phyloP scores from a whole-genome alignment of 148 eudicot genomes.

The Mesembryanthemum crystallinum region DNA sequence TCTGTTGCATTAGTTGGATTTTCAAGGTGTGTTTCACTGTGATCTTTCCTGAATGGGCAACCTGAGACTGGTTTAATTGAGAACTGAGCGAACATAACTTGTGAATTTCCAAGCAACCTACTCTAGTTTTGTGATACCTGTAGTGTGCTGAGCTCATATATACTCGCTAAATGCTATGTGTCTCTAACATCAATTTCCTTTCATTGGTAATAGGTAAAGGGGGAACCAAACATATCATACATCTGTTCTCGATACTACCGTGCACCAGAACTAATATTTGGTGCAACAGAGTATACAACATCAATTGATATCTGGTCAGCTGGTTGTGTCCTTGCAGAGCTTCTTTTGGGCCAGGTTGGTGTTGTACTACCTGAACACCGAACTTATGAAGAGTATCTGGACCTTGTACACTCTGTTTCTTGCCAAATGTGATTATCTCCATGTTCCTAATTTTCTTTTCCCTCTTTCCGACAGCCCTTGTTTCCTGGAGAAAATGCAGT shows the following conservation, averaged over 20 bases:
- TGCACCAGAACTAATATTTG: conserved; percentile 83
- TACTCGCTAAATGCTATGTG: background rate
- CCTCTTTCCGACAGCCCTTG: conserved; percentile 43
- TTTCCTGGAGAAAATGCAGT: conserved; percentile 95
- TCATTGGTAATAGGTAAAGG: conserved; percentile 46
- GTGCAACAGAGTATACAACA: conserved; percentile 75
- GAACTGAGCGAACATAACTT: background rate
- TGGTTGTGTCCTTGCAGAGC: conserved; percentile 88
- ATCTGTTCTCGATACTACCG: conserved; percentile 88
- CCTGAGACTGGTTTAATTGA: background rate
- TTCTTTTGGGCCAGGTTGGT: conserved; percentile 72
- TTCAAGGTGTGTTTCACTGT: background rate
- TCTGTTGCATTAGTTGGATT: background rate
- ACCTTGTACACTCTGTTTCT: background rate
- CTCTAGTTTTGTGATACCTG: background rate
- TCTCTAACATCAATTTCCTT: background rate
- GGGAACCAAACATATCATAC: conserved; percentile 81
- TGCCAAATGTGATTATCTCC: background rate
- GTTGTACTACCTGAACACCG: background rate
- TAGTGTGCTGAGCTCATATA: background rate
- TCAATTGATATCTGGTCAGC: conserved; percentile 95
- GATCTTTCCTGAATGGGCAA: background rate
- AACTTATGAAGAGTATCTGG: background rate
- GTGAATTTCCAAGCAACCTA: background rate
- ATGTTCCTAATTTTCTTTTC: conserved; percentile 4